These are phyloP conservation scores for Phytopythium kandeliae DNA, from an alignment of 352 stramenopile species.

Conservation along the genomic window DNA sequence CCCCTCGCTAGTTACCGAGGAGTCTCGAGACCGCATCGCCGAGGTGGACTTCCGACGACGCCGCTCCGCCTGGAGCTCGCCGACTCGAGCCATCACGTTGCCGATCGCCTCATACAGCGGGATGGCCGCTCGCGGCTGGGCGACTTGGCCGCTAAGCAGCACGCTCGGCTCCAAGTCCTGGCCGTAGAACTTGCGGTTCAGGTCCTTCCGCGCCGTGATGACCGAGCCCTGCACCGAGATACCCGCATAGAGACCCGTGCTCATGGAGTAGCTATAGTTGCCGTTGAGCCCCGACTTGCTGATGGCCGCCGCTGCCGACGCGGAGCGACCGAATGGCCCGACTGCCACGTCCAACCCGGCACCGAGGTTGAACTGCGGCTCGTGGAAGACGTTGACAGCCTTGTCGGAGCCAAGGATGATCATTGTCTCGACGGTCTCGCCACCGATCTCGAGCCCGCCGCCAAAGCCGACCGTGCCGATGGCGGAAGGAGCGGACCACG, in stretches of 20 bases:
- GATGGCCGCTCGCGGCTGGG: slow-evolving; percentile 17
- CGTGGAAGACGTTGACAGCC: slow-evolving; percentile 74
- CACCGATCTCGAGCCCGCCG: slow-evolving; percentile 66
- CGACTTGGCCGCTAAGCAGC: slow-evolving; percentile 25
- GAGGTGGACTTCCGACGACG: slow-evolving; percentile 1
- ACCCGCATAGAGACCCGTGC: slow-evolving; percentile 79
- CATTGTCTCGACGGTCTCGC: slow-evolving; percentile 84
- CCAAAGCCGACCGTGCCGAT: slow-evolving; percentile 72
- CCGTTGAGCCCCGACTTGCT: slow-evolving; percentile 39
- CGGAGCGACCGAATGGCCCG: slow-evolving; percentile 64
- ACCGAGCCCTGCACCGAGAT: slow-evolving; percentile 80
- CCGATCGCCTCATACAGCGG: slow-evolving; percentile 35
- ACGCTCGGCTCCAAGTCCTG: slow-evolving; percentile 19
- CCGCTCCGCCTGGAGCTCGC: background rate
- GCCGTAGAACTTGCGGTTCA: slow-evolving; percentile 89
- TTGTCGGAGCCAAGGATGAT: slow-evolving; percentile 84
- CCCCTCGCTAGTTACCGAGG: background rate
- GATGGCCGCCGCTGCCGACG: slow-evolving; percentile 32
- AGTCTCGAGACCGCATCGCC: background rate
- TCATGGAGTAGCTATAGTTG: slow-evolving; percentile 87
- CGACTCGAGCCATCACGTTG: slow-evolving; percentile 12
- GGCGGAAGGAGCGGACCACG: slow-evolving; percentile 84
- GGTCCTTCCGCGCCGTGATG: slow-evolving; percentile 52
- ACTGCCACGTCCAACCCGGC: slow-evolving; percentile 75
- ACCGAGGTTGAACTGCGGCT: slow-evolving; percentile 71